Evolutionary conservation across 1,284 basidiomycete species (phyloP).

Genomic region (Microbotryum silenes-acaulis): DNA sequence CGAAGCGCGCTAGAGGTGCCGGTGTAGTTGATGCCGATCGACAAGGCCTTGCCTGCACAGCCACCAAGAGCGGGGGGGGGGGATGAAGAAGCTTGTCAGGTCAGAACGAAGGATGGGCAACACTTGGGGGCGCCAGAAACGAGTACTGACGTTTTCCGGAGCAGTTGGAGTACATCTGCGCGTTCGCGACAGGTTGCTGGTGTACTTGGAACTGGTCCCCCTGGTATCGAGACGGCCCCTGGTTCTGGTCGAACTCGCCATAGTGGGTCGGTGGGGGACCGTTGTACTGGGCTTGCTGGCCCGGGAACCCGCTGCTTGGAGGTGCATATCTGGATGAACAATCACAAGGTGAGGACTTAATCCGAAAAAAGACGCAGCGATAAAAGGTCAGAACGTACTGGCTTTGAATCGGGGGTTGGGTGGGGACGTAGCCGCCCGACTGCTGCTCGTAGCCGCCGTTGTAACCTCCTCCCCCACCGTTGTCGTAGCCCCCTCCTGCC

Average conservation of each 20-base stretch:
- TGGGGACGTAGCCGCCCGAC: constrained; percentile 12
- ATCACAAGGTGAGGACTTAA: not conserved
- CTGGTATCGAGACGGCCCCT: constrained; percentile 32
- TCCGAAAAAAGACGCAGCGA: not conserved
- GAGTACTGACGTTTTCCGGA: constrained; percentile 33
- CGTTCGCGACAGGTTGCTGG: constrained; percentile 7
- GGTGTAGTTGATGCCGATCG: constrained; percentile 75
- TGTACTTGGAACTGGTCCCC: constrained; percentile 28
- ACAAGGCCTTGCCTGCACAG: constrained; percentile 13
- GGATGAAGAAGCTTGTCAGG: not conserved
- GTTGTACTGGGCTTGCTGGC: constrained; percentile 14
- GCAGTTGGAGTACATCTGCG: constrained; percentile 35
- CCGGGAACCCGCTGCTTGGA: constrained; percentile 9
- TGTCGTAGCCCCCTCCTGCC: not conserved
- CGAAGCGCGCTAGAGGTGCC: constrained; percentile 55
- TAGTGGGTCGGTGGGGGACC: constrained; percentile 30
- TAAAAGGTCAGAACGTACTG: constrained; percentile 5
- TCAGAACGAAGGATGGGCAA: not conserved
- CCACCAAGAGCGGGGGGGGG: not conserved
- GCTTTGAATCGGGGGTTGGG: constrained; percentile 10
- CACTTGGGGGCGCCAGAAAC: constrained; percentile 2
- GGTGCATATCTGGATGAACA: constrained; percentile 13
- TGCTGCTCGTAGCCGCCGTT: constrained; percentile 6
- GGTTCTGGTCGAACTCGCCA: constrained; percentile 16
- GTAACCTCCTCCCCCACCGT: constrained; percentile 9